phyloP scores from a whole-genome alignment of 225 moss, liverwort and hornwort species.

The Bryoerythrophyllum caledonicum region DNA sequence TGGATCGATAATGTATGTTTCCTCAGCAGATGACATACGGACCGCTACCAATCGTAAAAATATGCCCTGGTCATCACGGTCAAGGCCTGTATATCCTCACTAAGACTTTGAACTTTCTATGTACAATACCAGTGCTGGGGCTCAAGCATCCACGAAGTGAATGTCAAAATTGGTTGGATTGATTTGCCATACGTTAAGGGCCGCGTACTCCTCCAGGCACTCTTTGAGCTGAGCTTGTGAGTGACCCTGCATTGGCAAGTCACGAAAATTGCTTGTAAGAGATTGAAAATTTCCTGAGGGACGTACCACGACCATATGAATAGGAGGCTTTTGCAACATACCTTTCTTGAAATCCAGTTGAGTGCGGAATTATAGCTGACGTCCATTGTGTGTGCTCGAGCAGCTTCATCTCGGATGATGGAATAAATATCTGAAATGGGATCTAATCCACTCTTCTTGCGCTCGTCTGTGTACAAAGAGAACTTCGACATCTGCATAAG shows the following conservation, averaged over 20 bases:
- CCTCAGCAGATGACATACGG: background rate
- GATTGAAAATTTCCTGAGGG: background rate
- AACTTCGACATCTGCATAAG: conserved; percentile 99
- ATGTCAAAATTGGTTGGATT: conserved; percentile 82
- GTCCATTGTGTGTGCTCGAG: conserved; percentile 67
- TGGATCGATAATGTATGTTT: conserved; percentile 1
- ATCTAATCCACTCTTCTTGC: conserved; percentile 87
- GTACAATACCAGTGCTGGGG: conserved; percentile 17
- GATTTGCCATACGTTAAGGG: conserved; percentile 95
- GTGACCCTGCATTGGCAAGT: conserved; percentile 63
- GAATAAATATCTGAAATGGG: conserved; percentile 95
- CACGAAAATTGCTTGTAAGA: background rate
- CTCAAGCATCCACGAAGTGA: conserved; percentile 83
- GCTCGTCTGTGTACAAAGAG: conserved; percentile 87
- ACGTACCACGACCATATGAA: background rate
- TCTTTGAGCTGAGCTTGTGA: conserved; percentile 92
- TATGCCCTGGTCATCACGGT: conserved; percentile 11
- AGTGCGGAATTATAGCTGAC: conserved; percentile 78
- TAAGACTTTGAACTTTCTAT: conserved; percentile 28
- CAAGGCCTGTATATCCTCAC: conserved; percentile 14
- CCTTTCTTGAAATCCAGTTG: conserved; percentile 96
- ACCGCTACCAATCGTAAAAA: conserved; percentile 10
- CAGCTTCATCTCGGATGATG: conserved; percentile 93
- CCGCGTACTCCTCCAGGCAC: conserved; percentile 93
- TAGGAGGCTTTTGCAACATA: conserved; percentile 1